phyloP scores from a whole-genome alignment of 2,329 filamentous ascomycete genomes.

The Aspergillus pseudonomiae region DNA sequence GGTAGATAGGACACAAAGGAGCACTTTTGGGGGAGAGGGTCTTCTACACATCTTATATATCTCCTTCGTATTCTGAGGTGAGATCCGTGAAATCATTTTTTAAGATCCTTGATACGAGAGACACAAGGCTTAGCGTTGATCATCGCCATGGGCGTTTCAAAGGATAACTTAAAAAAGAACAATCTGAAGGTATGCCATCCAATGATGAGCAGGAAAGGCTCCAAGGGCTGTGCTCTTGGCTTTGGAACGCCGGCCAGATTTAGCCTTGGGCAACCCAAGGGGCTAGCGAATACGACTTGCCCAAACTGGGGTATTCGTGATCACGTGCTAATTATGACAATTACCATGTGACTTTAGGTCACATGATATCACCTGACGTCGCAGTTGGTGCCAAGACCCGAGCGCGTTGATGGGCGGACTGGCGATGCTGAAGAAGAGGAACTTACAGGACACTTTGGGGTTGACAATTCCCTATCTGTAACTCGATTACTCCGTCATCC shows the following conservation, averaged over 20 bases:
- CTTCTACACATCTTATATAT: slow-evolving; percentile 7
- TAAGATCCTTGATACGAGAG: background rate
- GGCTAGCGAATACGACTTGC: slow-evolving; percentile 15
- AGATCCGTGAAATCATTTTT: background rate
- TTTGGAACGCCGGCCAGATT: background rate
- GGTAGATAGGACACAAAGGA: background rate
- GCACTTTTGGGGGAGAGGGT: background rate
- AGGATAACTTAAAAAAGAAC: background rate
- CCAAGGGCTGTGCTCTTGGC: slow-evolving; percentile 7
- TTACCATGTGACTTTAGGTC: background rate
- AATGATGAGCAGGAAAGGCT: background rate
- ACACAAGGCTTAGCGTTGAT: slow-evolving; percentile 7
- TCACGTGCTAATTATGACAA: no score
- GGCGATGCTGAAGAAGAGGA: slow-evolving; percentile 3
- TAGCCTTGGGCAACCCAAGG: slow-evolving; percentile 15
- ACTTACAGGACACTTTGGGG: slow-evolving; percentile 1
- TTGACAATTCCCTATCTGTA: background rate
- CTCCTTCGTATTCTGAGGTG: background rate
- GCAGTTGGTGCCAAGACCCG: slow-evolving; percentile 19
- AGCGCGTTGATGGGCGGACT: slow-evolving; percentile 16
- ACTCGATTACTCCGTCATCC: background rate
- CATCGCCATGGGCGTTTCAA: background rate
- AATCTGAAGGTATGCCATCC: background rate
- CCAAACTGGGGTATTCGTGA: background rate
- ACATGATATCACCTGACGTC: slow-evolving; percentile 21